Percentiles rank a stretch among this genome's conserved stretches.
Evolutionary conservation across 2,329 filamentous ascomycete genomes (phyloP).

Genomic region (Fusarium sp.): DNA sequence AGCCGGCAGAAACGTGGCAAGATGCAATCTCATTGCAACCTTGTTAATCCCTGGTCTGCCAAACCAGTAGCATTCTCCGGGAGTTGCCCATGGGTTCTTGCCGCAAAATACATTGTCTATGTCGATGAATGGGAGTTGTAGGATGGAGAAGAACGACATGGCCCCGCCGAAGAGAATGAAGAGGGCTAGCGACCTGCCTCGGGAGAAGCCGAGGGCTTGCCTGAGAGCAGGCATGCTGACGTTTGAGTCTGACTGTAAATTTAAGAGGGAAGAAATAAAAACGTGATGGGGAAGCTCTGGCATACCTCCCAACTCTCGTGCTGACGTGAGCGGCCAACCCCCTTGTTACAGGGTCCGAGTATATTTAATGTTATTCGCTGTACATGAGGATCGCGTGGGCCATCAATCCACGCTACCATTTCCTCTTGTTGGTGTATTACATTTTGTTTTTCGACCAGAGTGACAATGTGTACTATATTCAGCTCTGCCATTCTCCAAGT

Average conservation of each 20-base stretch:
- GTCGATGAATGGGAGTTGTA: constrained; percentile 4
- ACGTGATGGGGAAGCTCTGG: neutral
- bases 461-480: too few relatives aligned
- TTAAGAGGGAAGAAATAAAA: neutral
- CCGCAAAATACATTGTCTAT: constrained; percentile 19
- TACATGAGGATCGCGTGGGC: too few relatives aligned
- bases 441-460: too few relatives aligned
- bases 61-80: constrained; percentile 15
- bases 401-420: too few relatives aligned
- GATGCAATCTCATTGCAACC: constrained; percentile 3
- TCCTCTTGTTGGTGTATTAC: too few relatives aligned
- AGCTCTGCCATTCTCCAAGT: too few relatives aligned
- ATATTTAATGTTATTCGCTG: too few relatives aligned
- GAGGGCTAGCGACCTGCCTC: neutral
- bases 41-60: constrained; percentile 8
- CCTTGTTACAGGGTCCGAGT: too few relatives aligned
- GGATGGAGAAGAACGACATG: constrained; percentile 6
- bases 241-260: too few relatives aligned
- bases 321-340: neutral
- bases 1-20: constrained; percentile 7
- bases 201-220: constrained; percentile 3
- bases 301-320: neutral
- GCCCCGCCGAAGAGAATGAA: neutral
- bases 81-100: neutral
- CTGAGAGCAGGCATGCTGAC: neutral